Conservation (phyloP, 352 stramenopile genomes). For the Globisporangium splendens region DNA sequence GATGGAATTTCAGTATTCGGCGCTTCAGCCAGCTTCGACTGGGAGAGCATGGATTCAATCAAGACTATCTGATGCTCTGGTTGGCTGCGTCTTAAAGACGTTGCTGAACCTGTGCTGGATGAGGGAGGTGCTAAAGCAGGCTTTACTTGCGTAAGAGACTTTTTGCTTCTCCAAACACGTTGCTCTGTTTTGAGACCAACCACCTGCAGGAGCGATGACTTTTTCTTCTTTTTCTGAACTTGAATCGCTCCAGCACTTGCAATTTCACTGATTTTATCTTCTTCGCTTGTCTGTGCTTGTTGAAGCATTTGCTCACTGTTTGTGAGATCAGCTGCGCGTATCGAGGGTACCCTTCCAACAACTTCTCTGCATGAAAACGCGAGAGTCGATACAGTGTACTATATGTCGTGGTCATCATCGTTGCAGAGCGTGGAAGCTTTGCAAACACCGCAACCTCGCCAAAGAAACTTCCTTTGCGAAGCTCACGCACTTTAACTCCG, state of each 20-base stretch:
- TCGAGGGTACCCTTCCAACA: conserved; percentile 49
- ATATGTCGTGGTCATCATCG: conserved; percentile 61
- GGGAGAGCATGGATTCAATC: no score
- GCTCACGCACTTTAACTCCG: conserved; percentile 61
- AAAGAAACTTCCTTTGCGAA: conserved; percentile 66
- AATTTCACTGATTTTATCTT: conserved; percentile 14
- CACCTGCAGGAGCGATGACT: conserved; percentile 9
- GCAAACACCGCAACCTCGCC: conserved; percentile 65
- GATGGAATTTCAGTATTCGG: no score
- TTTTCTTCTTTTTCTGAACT: not conserved
- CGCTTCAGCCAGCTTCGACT: no score
- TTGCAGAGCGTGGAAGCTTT: conserved; percentile 53
- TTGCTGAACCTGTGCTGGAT: not conserved
- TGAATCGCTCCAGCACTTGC: not conserved
- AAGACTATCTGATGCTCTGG: no score
- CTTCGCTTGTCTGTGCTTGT: conserved; percentile 14
- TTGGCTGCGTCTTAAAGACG: no score
- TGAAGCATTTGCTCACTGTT: conserved; percentile 44
- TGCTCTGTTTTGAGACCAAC: conserved; percentile 10
- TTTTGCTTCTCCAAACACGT: conserved; percentile 9
- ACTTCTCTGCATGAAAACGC: conserved; percentile 41
- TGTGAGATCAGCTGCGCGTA: conserved; percentile 39
- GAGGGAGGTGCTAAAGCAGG: not conserved
- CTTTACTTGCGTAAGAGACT: not conserved
- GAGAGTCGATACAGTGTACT: conserved; percentile 62